Conservation (phyloP, 2,329 filamentous ascomycete genomes). For the Xylariales sp. region DNA sequence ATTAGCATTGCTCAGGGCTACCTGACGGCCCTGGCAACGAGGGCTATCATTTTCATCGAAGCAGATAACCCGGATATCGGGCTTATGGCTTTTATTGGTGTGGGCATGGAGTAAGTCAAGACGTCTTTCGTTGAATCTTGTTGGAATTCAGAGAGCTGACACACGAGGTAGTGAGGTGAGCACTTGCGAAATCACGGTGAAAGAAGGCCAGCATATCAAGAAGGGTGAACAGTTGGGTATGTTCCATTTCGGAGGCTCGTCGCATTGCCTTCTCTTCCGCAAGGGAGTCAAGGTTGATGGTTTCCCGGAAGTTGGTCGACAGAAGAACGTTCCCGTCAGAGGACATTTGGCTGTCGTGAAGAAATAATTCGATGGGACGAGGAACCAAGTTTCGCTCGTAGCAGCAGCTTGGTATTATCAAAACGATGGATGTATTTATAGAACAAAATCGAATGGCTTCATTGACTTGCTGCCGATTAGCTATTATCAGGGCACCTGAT, state of each 20-base stretch:
- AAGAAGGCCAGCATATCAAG: conserved; percentile 57
- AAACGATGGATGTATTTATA: neutral
- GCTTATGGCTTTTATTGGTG: conserved; percentile 63
- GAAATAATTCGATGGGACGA: neutral
- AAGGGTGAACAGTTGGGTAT: conserved; percentile 73
- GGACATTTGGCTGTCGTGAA: conserved; percentile 19
- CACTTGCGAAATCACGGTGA: conserved; percentile 67
- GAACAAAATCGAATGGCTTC: too few species aligned
- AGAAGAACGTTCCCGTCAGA: conserved; percentile 21
- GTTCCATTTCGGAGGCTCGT: conserved; percentile 77
- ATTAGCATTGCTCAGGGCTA: conserved; percentile 57
- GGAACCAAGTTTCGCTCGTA: neutral
- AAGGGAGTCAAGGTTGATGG: conserved; percentile 42
- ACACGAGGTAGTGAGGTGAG: too few species aligned
- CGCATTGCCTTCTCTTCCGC: conserved; percentile 64
- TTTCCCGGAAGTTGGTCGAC: conserved; percentile 14
- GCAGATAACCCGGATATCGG: conserved; percentile 63
- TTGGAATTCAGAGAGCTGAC: too few species aligned
- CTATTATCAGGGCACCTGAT: too few species aligned
- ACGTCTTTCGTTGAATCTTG: too few species aligned
- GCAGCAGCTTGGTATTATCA: neutral
- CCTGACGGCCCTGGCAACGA: conserved; percentile 61
- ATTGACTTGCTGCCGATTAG: too few species aligned
- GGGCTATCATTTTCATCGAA: conserved; percentile 66
- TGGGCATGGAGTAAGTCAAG: conserved; percentile 77